These are phyloP conservation scores for Ogataea paradorogensis DNA, from an alignment of 805 yeast species.

Conservation along the genomic window DNA sequence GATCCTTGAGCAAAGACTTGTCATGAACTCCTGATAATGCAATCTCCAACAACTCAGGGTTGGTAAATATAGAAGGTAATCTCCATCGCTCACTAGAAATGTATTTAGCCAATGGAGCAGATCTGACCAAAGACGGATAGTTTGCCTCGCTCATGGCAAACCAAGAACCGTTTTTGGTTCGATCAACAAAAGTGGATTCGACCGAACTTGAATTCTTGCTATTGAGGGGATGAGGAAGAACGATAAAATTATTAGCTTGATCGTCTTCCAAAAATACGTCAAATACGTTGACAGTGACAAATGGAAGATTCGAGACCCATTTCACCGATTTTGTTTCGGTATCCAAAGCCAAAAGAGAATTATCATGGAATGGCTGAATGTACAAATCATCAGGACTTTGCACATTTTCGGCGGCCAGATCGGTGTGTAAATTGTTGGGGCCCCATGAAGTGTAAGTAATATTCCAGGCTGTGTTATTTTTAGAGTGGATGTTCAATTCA, in stretches of 20 bases:
- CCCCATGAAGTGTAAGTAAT: slow-evolving; percentile 89
- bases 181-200: slow-evolving; percentile 61
- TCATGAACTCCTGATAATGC: slow-evolving; percentile 53
- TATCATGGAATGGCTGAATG: slow-evolving; percentile 82
- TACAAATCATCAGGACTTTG: slow-evolving; percentile 69
- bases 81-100: slow-evolving; percentile 46
- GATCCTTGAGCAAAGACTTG: slow-evolving; percentile 19
- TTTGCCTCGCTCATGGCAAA: slow-evolving; percentile 76
- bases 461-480: slow-evolving; percentile 71
- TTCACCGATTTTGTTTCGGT: slow-evolving; percentile 63
- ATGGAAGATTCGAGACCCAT: slow-evolving; percentile 76
- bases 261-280: slow-evolving; percentile 53
- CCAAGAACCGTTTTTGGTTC: slow-evolving; percentile 68
- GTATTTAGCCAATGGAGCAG: slow-evolving; percentile 75
- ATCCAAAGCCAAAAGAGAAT: slow-evolving; percentile 73
- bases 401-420: slow-evolving; percentile 45
- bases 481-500: slow-evolving; percentile 74
- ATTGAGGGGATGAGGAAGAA: slow-evolving; percentile 68
- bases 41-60: slow-evolving; percentile 38
- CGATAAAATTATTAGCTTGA: slow-evolving; percentile 37
- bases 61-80: slow-evolving; percentile 34
- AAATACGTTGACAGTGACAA: slow-evolving; percentile 72
- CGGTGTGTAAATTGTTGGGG: slow-evolving; percentile 75
- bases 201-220: slow-evolving; percentile 5
- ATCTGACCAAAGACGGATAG: slow-evolving; percentile 77